Percentiles rank a stretch among this genome's conserved stretches.
Conservation (phyloP, 495 filamentous ascomycete genomes). For the Hypoxylon perforatum region DNA sequence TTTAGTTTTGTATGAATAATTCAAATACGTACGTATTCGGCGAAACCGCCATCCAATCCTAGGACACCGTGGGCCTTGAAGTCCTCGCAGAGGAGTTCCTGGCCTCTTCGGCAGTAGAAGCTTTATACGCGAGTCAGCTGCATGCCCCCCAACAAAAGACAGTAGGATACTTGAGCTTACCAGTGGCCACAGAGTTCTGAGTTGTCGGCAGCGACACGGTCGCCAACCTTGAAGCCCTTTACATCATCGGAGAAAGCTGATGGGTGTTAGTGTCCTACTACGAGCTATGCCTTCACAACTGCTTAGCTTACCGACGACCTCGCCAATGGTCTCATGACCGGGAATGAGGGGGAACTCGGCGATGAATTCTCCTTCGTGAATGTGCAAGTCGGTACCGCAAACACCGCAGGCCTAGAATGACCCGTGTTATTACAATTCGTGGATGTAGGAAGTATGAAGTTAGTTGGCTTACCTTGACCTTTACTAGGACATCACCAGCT, state of each 20-base stretch:
- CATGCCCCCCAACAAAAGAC: neutral
- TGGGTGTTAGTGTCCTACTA: neutral
- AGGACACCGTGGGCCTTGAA: conserved; percentile 72
- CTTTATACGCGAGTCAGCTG: conserved; percentile 29
- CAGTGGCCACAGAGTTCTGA: conserved; percentile 76
- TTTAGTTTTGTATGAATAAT: conserved; percentile 10
- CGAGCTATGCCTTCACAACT: neutral
- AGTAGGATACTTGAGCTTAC: conserved; percentile 26
- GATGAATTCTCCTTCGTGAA: conserved; percentile 65
- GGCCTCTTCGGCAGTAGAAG: conserved; percentile 78
- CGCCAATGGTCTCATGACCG: conserved; percentile 69
- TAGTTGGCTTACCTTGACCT: conserved; percentile 60
- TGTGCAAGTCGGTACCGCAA: conserved; percentile 72
- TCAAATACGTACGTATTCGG: conserved; percentile 68
- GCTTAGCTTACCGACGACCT: conserved; percentile 54
- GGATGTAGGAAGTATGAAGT: neutral
- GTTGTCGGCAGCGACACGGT: conserved; percentile 70
- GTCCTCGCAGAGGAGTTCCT: conserved; percentile 76
- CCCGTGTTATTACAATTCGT: conserved; percentile 24
- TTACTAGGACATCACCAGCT: conserved; percentile 69
- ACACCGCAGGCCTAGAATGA: conserved; percentile 67
- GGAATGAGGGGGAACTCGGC: conserved; percentile 52
- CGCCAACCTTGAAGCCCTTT: conserved; percentile 71
- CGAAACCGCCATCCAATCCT: conserved; percentile 74
- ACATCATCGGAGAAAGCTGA: conserved; percentile 56